phyloP scores from a whole-genome alignment of 345 rosid genomes.

The Hibiscus syriacus region DNA sequence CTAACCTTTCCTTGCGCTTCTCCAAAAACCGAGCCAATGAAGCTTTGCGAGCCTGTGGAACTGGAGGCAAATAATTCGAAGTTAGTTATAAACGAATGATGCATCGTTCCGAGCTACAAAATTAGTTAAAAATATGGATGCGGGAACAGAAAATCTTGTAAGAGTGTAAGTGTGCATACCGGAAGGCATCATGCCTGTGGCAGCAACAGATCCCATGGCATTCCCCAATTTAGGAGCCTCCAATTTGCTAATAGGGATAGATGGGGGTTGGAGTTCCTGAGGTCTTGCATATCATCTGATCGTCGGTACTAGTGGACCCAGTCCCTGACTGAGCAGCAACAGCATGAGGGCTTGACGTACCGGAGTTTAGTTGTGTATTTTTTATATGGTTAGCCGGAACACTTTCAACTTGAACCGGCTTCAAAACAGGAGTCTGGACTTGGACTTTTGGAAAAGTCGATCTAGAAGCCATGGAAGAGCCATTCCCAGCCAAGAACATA shows the following conservation, averaged over 20 bases:
- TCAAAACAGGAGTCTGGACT: slow-evolving; percentile 27
- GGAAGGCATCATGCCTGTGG: slow-evolving; percentile 44
- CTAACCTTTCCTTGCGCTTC: slow-evolving; percentile 88
- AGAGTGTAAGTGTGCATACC: slow-evolving; percentile 33
- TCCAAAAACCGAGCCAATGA: slow-evolving; percentile 94
- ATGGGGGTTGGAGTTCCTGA: slow-evolving; percentile 25
- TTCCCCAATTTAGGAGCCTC: slow-evolving; percentile 29
- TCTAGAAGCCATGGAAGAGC: slow-evolving; percentile 25
- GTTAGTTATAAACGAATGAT: not conserved
- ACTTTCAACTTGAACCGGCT: slow-evolving; percentile 22
- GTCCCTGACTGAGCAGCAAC: slow-evolving; percentile 32
- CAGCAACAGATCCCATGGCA: slow-evolving; percentile 23
- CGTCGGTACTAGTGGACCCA: slow-evolving; percentile 44
- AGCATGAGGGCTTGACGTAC: slow-evolving; percentile 41
- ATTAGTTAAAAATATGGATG: not conserved
- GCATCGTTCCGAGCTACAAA: not conserved
- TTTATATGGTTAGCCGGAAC: slow-evolving; percentile 21
- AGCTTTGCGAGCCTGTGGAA: slow-evolving; percentile 92
- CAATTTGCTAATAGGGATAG: slow-evolving; percentile 25
- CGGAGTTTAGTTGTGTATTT: slow-evolving; percentile 29
- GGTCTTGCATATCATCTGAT: slow-evolving; percentile 26
- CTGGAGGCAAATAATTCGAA: slow-evolving; percentile 7
- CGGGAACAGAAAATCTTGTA: not conserved
- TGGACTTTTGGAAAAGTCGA: slow-evolving; percentile 25
- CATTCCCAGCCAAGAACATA: slow-evolving; percentile 69